Base-by-base conservation (phyloP, 257 asterid genomes). In the Sherardia arvensis region DNA sequence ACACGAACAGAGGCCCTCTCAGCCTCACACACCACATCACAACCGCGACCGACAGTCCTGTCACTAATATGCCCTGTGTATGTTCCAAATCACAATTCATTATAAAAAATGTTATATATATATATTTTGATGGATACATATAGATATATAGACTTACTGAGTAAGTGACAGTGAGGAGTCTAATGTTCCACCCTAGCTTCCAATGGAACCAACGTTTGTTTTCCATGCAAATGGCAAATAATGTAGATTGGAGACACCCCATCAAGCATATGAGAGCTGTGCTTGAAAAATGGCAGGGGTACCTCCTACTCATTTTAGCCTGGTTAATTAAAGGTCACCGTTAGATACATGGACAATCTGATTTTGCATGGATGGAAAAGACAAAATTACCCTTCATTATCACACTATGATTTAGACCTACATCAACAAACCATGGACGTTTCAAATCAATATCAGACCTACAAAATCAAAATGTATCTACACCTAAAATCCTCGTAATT, bases 201-300 rank as follows among this genome's bases (percentile, higher is more conserved):
- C 96, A 91, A 29, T 82, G 76, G 7, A 17, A 66, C 85, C 80
- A 77, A 25, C 25, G 32, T 12, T 83, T 86, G 30, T 71, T 79
- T 48, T 78, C 96, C 32, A 61, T 14, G 21, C 78, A 79, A 25
- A 87, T 68, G 8, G 96, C 96, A 53, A 70, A 71, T 11, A 73
- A 58, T 61, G 66, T 66, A 3, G 89, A 70, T 73, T 91, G 97
- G 51, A 87, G 0, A 1, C 78, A 67, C 49, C 95, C 96, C 80
- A 87, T 77, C 7, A 71, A 14, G 58, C 83, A 69, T n/a, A 86
- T 73, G 10, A 91, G 69, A 28, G 94, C 87, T 0, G 95, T 77
- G 83, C 91, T 85, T 9, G 97, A 85, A 66, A 85, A 84, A 54
- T 71, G 87, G 33, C 80, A 85, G 18, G 96, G 98, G 40, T 79